Conservation (phyloP, 768 basidiomycete species). For the Kwoniella botswanensis region DNA sequence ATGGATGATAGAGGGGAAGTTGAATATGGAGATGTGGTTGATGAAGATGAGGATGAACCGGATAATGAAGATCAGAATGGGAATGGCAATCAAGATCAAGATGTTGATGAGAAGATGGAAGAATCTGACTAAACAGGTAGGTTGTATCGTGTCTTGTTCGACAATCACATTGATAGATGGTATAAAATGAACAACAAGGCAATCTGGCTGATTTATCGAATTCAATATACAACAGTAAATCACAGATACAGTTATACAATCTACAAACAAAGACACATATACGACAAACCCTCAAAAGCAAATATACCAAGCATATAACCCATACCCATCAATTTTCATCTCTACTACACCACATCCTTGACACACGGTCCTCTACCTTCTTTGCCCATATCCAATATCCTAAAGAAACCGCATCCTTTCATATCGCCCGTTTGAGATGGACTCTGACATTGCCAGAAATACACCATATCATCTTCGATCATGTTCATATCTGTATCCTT, state of each 20-base stretch:
- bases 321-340: background rate
- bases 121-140: background rate
- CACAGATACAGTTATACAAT: background rate
- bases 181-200: background rate
- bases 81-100: slow-evolving; percentile 1
- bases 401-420: slow-evolving; percentile 58
- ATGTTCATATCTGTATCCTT: background rate
- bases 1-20: slow-evolving; percentile 52
- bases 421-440: slow-evolving; percentile 48
- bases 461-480: slow-evolving; percentile 45
- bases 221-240: background rate
- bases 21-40: slow-evolving; percentile 45
- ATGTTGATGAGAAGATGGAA: slow-evolving; percentile 18
- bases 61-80: slow-evolving; percentile 38
- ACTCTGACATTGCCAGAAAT: slow-evolving; percentile 58
- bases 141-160: background rate
- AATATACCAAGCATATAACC: slow-evolving; percentile 20
- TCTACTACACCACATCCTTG: slow-evolving; percentile 15
- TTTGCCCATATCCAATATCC: slow-evolving; percentile 49
- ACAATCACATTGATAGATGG: background rate
- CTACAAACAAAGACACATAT: background rate
- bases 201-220: slow-evolving; percentile 3
- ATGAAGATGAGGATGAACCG: slow-evolving; percentile 47
- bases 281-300: background rate
- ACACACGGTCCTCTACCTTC: slow-evolving; percentile 56